Evolutionary conservation across 805 yeast genomes (phyloP).

Genomic region (Priceomyces haplophilus): DNA sequence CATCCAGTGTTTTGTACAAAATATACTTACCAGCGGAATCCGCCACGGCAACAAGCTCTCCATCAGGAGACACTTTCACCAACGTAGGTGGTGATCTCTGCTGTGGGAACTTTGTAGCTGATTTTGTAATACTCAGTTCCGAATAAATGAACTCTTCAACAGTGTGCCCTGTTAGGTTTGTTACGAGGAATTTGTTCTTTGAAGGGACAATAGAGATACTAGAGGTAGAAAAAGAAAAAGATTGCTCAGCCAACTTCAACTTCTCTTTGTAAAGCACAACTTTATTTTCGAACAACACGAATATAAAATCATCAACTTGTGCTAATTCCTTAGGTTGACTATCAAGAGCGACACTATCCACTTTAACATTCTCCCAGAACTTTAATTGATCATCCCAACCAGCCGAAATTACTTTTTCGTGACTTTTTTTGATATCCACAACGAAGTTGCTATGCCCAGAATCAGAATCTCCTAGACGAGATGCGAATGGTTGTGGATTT

Average conservation of each 20-base stretch:
- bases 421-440: constrained; percentile 42
- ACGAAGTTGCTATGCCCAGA: constrained; percentile 64
- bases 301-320: constrained; percentile 23
- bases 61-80: constrained; percentile 69
- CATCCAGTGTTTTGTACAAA: constrained; percentile 57
- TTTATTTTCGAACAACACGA: constrained; percentile 30
- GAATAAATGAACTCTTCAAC: constrained; percentile 25
- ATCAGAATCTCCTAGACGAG: constrained; percentile 31
- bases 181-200: constrained; percentile 21
- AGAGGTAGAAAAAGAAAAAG: constrained; percentile 23
- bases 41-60: constrained; percentile 72
- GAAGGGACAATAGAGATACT: constrained; percentile 22
- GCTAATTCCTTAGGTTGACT: constrained; percentile 38
- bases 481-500: constrained; percentile 23
- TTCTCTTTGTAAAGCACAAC: constrained; percentile 20
- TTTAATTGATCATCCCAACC: constrained; percentile 89
- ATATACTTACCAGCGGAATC: constrained; percentile 83
- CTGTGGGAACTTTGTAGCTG: constrained; percentile 50
- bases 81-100: constrained; percentile 62
- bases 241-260: constrained; percentile 12
- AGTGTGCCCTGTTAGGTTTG: constrained; percentile 28
- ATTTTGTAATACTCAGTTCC: constrained; percentile 23
- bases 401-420: constrained; percentile 42
- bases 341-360: constrained; percentile 13
- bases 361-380: constrained; percentile 24